Base-by-base conservation (phyloP, 2,329 filamentous ascomycete genomes). In the Talaromyces islandicus region DNA sequence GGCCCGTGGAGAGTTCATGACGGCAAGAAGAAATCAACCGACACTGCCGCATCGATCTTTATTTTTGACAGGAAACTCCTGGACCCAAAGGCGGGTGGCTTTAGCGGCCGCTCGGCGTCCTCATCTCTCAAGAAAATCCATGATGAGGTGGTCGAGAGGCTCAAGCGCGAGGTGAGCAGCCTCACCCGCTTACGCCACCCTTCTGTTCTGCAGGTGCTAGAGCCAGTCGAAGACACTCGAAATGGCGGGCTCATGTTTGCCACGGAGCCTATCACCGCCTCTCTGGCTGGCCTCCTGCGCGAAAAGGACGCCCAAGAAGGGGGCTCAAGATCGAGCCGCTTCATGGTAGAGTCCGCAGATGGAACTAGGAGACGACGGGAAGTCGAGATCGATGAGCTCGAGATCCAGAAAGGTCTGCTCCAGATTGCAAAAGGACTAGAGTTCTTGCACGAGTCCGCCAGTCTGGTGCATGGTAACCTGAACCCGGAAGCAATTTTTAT, bases 1-100 rank as follows among this genome's bases (percentile, higher is more conserved):
- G 94, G 94, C 19, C 91, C 92, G 61, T 99, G 94, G 94, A 96
- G 92, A 79, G 94, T 99, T 70, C 93, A 93, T 82, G 92, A 97
- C 78, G 92, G 90, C 61, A 97, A 96, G 81, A 95, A 95, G 79
- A 97, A 97, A 78, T 91, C 89, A 30, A 96, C 92, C 0, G 91
- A 90, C 66, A 96, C 94, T 73, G 76, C 88, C 7, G 94, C 88
- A 59, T 97, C 92, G 17, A 87, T 97, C 66, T 99, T 97, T 70
- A 87, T 97, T 65, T 97, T 97, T 73, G 94, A 99, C 66, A 88
- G 87, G 72, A 96, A 95, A 77, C 85, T 86, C 0, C 80, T 99
- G 58, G 92, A 97, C 60, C 79, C 85, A 10, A 83, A 88, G 61
- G 82, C 84, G 17, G 83, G 80, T 54, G 83, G 85, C 7, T 77